A percentile compares a stretch with the other conserved stretches of the same genome.
Evolutionary conservation across 2,329 filamentous ascomycete genomes (phyloP).

Genomic region (Apiospora phragmitis): DNA sequence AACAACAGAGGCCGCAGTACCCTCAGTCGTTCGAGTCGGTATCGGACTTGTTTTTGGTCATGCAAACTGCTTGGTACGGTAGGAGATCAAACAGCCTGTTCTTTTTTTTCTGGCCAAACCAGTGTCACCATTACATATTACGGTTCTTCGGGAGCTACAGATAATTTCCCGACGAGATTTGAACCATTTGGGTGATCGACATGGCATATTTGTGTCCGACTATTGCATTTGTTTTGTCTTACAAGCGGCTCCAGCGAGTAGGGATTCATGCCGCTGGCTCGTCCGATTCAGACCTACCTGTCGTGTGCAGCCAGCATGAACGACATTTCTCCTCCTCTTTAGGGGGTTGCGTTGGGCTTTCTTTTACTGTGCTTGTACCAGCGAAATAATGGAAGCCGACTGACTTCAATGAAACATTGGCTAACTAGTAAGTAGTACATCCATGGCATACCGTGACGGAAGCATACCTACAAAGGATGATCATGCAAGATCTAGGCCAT

Average conservation of each 20-base stretch:
- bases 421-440: neutral
- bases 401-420: neutral
- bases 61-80: neutral
- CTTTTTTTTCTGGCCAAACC: neutral
- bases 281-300: neutral
- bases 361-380: neutral
- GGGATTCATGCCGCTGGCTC: neutral
- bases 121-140: neutral
- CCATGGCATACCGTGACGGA: neutral
- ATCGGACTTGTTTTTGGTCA: neutral
- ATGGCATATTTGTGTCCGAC: conserved; percentile 5
- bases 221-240: conserved; percentile 7
- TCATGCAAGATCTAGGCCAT: neutral
- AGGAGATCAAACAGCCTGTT: neutral
- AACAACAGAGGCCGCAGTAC: neutral
- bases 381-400: neutral
- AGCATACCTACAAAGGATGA: neutral
- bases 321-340: neutral
- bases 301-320: conserved; percentile 1
- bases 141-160: conserved; percentile 1
- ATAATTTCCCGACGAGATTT: neutral
- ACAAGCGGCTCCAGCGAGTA: neutral
- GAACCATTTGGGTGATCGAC: neutral
- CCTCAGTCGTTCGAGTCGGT: neutral
- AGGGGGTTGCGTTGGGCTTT: neutral